phyloP scores from a whole-genome alignment of 305 asterid species.

The Withania somnifera region DNA sequence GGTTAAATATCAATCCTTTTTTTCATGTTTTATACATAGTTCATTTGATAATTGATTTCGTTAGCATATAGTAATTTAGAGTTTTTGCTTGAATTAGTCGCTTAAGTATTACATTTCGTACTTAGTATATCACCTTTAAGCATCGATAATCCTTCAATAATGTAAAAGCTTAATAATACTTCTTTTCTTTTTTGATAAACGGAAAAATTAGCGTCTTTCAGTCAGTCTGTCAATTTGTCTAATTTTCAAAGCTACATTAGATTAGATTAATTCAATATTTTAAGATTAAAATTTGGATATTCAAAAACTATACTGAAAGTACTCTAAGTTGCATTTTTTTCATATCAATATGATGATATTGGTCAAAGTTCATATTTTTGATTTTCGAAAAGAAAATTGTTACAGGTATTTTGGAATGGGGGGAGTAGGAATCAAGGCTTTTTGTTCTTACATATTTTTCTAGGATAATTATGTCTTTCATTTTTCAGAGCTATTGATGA shows the following conservation, averaged over 20 bases:
- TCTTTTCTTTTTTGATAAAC: no score
- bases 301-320: no score
- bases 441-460: neutral
- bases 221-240: no score
- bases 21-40: neutral
- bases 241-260: no score
- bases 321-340: no score
- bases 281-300: no score
- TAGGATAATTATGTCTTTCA: neutral
- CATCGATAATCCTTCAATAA: neutral
- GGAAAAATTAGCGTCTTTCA: neutral
- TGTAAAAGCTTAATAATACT: neutral
- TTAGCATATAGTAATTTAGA: neutral
- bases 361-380: no score
- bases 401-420: no score
- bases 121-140: neutral
- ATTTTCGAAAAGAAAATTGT: no score
- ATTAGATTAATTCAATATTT: no score
- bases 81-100: neutral
- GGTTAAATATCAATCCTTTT: conserved; percentile 23
- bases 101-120: neutral
- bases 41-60: neutral
- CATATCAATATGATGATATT: no score
- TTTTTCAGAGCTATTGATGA: neutral
- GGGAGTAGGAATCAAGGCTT: no score